These are phyloP conservation scores for Corymbia citriodora DNA, from an alignment of 441 rosid genomes.

Conservation along the genomic window DNA sequence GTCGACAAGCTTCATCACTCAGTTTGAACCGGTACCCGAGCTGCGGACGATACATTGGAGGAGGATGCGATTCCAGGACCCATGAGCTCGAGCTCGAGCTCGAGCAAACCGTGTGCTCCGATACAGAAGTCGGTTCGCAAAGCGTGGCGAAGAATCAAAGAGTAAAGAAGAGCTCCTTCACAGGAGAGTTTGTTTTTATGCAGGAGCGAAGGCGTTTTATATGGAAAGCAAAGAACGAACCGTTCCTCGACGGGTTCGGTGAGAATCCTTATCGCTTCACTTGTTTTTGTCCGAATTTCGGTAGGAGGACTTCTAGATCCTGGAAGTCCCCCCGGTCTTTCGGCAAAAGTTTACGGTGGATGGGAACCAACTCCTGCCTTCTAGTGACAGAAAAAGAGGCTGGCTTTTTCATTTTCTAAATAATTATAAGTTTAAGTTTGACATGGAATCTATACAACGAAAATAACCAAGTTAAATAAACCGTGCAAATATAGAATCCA, in stretches of 20 bases:
- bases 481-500: neutral
- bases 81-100: neutral
- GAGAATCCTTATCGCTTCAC: neutral
- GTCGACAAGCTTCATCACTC: slow-evolving; percentile 42
- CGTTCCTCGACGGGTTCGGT: neutral
- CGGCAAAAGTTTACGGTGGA: neutral
- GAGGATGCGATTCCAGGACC: neutral
- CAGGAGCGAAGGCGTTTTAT: neutral
- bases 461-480: too few relatives aligned
- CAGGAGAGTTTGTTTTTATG: neutral
- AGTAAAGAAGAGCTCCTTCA: neutral
- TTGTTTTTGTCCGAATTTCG: neutral
- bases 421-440: neutral
- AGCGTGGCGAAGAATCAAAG: neutral
- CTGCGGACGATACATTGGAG: neutral
- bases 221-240: neutral
- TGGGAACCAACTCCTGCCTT: neutral
- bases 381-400: too few relatives aligned
- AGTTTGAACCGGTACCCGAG: slow-evolving; percentile 31
- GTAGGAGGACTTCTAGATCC: neutral
- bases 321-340: neutral
- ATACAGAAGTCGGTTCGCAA: neutral
- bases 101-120: neutral
- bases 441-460: too few relatives aligned
- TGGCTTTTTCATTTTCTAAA: too few relatives aligned